Evolutionary conservation across 768 basidiomycete species (phyloP), one percentile per base, ranked within the genome.

Genomic region (Lepiota brunneoincarnata): DNA sequence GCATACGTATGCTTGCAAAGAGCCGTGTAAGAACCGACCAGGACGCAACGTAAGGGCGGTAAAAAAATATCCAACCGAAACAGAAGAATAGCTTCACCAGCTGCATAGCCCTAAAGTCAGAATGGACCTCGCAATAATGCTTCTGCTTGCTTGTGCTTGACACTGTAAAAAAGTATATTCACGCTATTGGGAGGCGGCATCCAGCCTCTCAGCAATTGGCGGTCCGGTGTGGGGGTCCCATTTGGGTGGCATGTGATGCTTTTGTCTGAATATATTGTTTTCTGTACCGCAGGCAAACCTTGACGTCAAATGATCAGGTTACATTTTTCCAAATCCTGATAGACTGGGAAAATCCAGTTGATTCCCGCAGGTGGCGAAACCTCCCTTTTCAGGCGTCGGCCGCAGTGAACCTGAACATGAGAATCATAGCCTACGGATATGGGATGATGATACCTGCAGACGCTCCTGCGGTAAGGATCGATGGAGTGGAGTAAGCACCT

Each of bases 21-120:
- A 44, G 51, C 51, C 51, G 42, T n/a, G 14, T 23, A 44, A 17
- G 51, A 15, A 23, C 51, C 51, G 42, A 52, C 11, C 31, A 17
- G 35, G 15, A 35, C 9, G 11, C 42, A 52, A 43, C 40, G 50
- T 51, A 51, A 41, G 31, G 38, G 14, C 18, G 38, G 18, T 35
- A 34, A 31, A 34, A 31, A 51, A 42, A 51, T 50, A 39, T 11
- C 38, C 40, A 36, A 43, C 26, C 31, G 28, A 43, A 31, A 36
- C 20, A 35, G 50, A n/a, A n/a, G n/a, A 36, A 34, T n/a, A 40
- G 7, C 28, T 43, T 31, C 49, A 42, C 34, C 21, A 20, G 17
- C 21, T 20, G 18, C 24, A 14, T 34, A 28, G 17, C 40, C 50
- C 50, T 35, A 40, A 42, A 20, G 31, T 10, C 31, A 31, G 31